These are phyloP conservation scores for Aspergillus funiculosus DNA, from an alignment of 495 filamentous ascomycete genomes.

Conservation along the genomic window DNA sequence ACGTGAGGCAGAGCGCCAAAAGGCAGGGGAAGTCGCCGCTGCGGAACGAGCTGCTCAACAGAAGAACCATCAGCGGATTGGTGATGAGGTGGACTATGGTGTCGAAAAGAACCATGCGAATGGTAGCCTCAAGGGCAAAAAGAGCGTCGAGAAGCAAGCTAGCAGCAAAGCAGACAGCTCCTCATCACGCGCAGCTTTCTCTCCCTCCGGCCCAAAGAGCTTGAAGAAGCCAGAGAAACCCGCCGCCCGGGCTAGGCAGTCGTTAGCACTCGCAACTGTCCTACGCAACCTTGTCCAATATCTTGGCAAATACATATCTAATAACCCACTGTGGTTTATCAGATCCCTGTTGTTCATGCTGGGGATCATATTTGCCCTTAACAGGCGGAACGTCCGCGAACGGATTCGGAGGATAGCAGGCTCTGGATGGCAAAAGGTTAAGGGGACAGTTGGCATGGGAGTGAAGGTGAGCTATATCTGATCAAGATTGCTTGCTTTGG, in stretches of 20 bases:
- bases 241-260: conserved; percentile 27
- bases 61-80: conserved; percentile 46
- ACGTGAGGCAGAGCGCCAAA: conserved; percentile 53
- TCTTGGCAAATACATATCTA: conserved; percentile 55
- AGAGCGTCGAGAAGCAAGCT: conserved; percentile 28
- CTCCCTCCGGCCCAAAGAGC: conserved; percentile 34
- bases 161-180: conserved; percentile 24
- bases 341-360: conserved; percentile 75
- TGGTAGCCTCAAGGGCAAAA: conserved; percentile 29
- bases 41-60: conserved; percentile 37
- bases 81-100: conserved; percentile 51
- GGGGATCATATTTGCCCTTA: conserved; percentile 72
- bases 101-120: conserved; percentile 44
- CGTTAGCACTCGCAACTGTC: conserved; percentile 37
- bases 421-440: conserved; percentile 75
- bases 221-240: conserved; percentile 38
- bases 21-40: conserved; percentile 53
- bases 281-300: conserved; percentile 58
- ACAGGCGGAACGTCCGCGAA: conserved; percentile 68
- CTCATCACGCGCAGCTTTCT: conserved; percentile 28
- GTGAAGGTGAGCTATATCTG: conserved; percentile 96
- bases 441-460: conserved; percentile 86
- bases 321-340: conserved; percentile 68
- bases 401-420: conserved; percentile 61
- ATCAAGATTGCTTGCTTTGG: conserved; percentile 1